A percentile compares a stretch with the other conserved stretches of the same genome.
These are phyloP conservation scores for Aspergillus cejpii DNA, from an alignment of 2,329 filamentous ascomycete genomes.

Conservation along the genomic window DNA sequence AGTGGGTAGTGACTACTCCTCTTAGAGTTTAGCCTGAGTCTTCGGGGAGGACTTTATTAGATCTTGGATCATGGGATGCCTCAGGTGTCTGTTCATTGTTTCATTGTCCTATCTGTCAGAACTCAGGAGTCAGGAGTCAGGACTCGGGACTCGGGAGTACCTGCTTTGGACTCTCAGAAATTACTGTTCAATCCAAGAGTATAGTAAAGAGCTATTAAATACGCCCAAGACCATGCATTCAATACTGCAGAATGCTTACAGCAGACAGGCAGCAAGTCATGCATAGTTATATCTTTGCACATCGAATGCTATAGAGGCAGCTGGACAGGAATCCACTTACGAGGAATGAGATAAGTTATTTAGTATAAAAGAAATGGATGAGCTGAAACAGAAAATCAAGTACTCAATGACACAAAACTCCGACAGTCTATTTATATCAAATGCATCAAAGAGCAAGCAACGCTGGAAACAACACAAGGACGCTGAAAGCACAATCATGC, in stretches of 20 bases:
- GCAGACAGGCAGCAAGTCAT: slow-evolving; percentile 46
- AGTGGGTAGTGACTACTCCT: too few relatives aligned
- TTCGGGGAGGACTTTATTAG: not conserved
- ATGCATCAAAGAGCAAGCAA: slow-evolving; percentile 1
- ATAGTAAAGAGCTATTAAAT: too few relatives aligned
- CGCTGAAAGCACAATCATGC: slow-evolving; percentile 1
- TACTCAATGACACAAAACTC: not conserved
- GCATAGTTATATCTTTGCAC: slow-evolving; percentile 47
- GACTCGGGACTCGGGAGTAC: too few relatives aligned
- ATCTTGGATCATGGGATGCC: not conserved
- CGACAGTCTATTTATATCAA: slow-evolving; percentile 2
- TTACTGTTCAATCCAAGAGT: too few relatives aligned
- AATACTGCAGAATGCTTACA: slow-evolving; percentile 52
- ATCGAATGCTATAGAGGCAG: slow-evolving; percentile 50
- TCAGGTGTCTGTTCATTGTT: too few relatives aligned
- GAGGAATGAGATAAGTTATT: not conserved
- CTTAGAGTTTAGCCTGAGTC: too few relatives aligned
- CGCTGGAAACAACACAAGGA: not conserved
- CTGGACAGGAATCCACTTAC: too few relatives aligned
- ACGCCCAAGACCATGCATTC: too few relatives aligned
- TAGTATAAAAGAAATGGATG: not conserved
- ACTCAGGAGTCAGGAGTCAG: too few relatives aligned
- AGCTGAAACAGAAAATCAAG: slow-evolving; percentile 20
- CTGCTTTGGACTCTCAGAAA: too few relatives aligned
- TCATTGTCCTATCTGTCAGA: too few relatives aligned